Evolutionary conservation across 129 eudicot species (phyloP), one percentile per base, ranked within the genome.

Genomic region (Daucus carota): DNA sequence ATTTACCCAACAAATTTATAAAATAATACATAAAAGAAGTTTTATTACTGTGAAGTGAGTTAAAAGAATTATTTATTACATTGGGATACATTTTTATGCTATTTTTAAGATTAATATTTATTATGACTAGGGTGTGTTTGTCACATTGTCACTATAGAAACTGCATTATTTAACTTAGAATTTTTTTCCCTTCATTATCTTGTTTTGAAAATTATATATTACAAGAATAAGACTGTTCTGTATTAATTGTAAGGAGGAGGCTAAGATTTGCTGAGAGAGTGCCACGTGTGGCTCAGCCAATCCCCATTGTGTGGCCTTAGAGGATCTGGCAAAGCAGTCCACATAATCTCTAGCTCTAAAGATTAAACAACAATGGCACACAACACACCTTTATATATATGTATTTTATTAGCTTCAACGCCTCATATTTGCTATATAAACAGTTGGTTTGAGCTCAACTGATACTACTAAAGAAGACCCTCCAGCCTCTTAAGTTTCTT

Each of bases 231-330:
- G 65, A 57, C 31, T 9, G 65, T 9, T 26, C 22, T 68, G 29
- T 68, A 68, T 18, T 10, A 20, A 34, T 36, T 68, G 34, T 68
- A 40, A 68, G 42, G 73, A 33, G 73, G 73, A 68, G 44, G 28
- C 46, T 36, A 22, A 36, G 4, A 68, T 20, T 0, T 38, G 10
- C 1, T 68, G 6, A 34, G 73, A 38, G 73, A 34, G 28, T 36
- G 73, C 73, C 73, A 68, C 45, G 73, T 68, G 73, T 68, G 73
- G 73, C 73, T 68, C 73, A 68, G 73, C 46, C 73, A 68, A 68
- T 68, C 73, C 28, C 44, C 73, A 33, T 36, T 68, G 73, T 36
- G 73, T 68, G 73, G 73, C 73, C 46, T 36, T 68, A 24, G 15
- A 68, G 73, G 46, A 17, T 10, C 18, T 68, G 73, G 44, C 16